Base-by-base conservation (phyloP, 2,329 filamentous ascomycete species). In the Scortechinia acanthostroma region DNA sequence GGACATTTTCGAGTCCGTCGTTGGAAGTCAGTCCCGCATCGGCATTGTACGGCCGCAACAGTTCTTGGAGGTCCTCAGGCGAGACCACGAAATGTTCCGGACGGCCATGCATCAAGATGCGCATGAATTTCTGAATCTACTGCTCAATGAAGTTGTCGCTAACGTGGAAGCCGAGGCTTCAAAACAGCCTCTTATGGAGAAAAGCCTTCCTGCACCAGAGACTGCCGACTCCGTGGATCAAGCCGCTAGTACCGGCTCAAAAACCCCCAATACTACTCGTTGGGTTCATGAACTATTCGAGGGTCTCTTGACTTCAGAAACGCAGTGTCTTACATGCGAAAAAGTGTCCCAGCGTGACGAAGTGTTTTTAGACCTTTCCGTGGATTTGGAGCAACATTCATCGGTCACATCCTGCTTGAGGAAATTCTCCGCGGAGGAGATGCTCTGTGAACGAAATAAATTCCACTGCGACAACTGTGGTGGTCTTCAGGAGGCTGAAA, bases 221-320 rank as follows among this genome's bases (percentile, higher is more conserved):
- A 59, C 59, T 14, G 66, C 67, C 2, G 50, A 21, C 54, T 25
- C 55, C 65, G 42, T 55, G 58, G 5, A 67, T 59, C 45, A 57
- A 44, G 42, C 50, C 42, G 22, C 53, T 43, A 50, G 66, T 49
- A 55, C 63, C 17, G 71, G 72, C 44, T 63, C 35, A 6, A 40
- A 40, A 19, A 13, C 77, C 2, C 77, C 80, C 0, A 81, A 78
- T 21, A 86, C 83, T 2, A 81, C 35, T 13, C 35, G 89, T 49
- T 97, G 93, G 91, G 91, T 98, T 20, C 91, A 97, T 64, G 90
- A 96, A 57, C 83, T 98, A 28, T 98, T 98, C 53, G 91, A 98
- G 62, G 93, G 93, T 20, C 84, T 90, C 2, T 69, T 98, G 53
- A 95, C 90, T 3, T 98, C 93, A 6, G 93, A 98, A 68, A 98